phyloP scores from a whole-genome alignment of 164 flowering plant species.

The Echeveria elegans region DNA sequence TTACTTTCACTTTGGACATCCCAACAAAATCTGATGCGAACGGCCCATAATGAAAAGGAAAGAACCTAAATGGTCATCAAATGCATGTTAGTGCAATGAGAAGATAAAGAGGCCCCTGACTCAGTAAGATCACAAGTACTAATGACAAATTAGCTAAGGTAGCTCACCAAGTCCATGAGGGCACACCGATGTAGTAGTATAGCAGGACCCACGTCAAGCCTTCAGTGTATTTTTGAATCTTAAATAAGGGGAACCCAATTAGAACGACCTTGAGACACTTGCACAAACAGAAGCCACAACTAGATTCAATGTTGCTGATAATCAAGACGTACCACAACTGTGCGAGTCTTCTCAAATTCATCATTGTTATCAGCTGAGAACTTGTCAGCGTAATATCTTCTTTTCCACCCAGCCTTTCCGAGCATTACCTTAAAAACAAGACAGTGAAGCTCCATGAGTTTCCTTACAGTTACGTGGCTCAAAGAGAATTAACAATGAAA shows the following conservation, averaged over 20 bases:
- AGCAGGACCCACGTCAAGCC: constrained; percentile 46
- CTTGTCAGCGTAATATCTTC: constrained; percentile 36
- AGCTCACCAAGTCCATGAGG: constrained; percentile 53
- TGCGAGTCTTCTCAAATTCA: constrained; percentile 26
- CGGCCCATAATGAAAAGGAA: constrained; percentile 43
- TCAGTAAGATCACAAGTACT: neutral
- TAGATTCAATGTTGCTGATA: neutral
- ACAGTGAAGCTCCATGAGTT: neutral
- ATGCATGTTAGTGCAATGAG: too few species aligned
- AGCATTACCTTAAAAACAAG: constrained; percentile 22
- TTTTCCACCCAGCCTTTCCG: constrained; percentile 31
- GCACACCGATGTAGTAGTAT: constrained; percentile 38
- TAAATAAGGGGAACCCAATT: neutral
- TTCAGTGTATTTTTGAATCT: constrained; percentile 42
- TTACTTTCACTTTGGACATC: constrained; percentile 15
- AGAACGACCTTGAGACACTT: neutral
- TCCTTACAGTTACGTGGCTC: neutral
- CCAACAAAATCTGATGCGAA: constrained; percentile 52
- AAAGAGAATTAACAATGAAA: neutral
- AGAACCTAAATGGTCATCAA: constrained; percentile 26
- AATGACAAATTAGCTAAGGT: neutral
- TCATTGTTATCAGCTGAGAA: constrained; percentile 20
- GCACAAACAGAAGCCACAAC: neutral
- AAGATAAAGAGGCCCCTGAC: neutral
- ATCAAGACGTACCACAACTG: constrained; percentile 18